Evolutionary conservation across 1,284 basidiomycete species (phyloP), one percentile per base, ranked within the genome.

Genomic region (Irpex sp.): DNA sequence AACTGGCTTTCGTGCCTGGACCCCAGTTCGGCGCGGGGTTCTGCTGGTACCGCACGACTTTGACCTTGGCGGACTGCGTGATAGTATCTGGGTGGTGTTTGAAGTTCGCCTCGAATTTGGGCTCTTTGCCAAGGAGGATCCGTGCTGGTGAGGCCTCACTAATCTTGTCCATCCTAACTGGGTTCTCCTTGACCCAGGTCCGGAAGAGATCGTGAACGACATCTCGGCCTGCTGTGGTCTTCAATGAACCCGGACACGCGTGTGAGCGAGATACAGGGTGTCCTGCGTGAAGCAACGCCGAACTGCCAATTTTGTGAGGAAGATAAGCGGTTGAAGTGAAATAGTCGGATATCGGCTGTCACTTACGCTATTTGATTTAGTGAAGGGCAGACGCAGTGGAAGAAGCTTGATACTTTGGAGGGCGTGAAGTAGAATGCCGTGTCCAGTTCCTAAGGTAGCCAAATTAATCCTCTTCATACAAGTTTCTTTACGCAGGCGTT

Each of bases 1-100:
- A 66, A 13, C 78, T 71, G 11, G 89, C 88, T 68, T 81, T 87
- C 59, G 81, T 81, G n/a, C 82, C 87, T 2, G 97, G 97, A 0
- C 97, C 97, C 97, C 97, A 99, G 72, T 97, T 86, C 1, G 90
- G 84, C 47, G 88, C 83, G 2, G 97, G 97, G 73, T 98, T 98
- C 68, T 87, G 83, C 76, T 97, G 97, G 77, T 98, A 98, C 57
- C 93, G 84, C 0, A 96, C 92, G 6, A 95, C 78, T 70, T 93
- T 93, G 59, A 90, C 80, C 61, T 85, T 84, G 11, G 83, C 83
- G 4, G 87, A 81, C 8, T 81, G 75, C 9, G 81, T 83, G 8
- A 85, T 79, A 0, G 87, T 84, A 5, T 84, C 79, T 0, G 89
- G 86, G 72, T 97, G 92, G 55, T 77, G 83, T 39, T 80, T 83